Evolutionary conservation across 805 yeast species (phyloP), one percentile per base, ranked within the genome.

Genomic region (Helenozyma rhizophorensis): DNA sequence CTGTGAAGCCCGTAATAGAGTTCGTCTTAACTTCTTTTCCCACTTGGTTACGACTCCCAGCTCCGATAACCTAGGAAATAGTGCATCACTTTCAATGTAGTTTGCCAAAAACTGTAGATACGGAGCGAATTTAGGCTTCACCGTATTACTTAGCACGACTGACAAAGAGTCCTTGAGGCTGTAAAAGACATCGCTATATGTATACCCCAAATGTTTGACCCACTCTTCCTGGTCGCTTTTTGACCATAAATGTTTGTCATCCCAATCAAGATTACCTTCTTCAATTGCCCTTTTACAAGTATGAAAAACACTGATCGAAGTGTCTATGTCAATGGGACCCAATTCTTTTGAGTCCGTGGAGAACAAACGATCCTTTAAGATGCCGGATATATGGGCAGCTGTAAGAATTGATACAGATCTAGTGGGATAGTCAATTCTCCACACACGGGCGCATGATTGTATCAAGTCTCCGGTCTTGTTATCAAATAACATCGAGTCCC

Each of bases 51-150:
- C 58, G 2, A 68, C 42, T 0, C 65, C 68, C 2, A 64, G 42
- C 6, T 56, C 54, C 15, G 54, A 52, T 14, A 65, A 50, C 23
- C 50, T 46, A n/a, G 46, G 39, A 37, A 70, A 71, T 8, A 70
- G 49, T 4, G 68, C 51, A 39, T 76, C 83, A 2, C 65, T 46
- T 33, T 70, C 76, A 8, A 82, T 49, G 34, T 65, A 65, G 6
- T 68, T 73, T 16, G 72, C 78, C 27, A 79, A 57, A 12, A 78
- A 62, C 16, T 55, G 48, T 25, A 81, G 47, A 19, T 60, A 56
- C 0, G 82, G 77, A 0, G 78, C 76, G 37, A 83, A 71, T 43
- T 72, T 75, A 1, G 89, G 88, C 32, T 75, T 68, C 8, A 52
- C 45, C 24, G 60, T 61, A 25, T 47, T 53, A 29, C 59, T 64